A percentile compares a stretch with the other conserved stretches of the same genome.
Conservation (phyloP, 2,329 filamentous ascomycete genomes). For the Arthrobotrys iridis region DNA sequence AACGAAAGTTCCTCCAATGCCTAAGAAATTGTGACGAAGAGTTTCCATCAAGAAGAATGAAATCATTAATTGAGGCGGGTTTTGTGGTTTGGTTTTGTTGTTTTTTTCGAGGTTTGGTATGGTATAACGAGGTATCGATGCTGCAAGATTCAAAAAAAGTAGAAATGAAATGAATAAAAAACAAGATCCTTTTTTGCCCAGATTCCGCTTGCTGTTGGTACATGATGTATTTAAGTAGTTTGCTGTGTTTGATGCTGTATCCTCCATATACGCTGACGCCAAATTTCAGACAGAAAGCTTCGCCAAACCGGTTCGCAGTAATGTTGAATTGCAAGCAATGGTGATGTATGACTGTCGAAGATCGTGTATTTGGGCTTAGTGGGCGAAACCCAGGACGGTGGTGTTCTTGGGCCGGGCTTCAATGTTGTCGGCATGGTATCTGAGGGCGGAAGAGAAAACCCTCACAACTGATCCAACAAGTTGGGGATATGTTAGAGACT, state of each 20-base stretch:
- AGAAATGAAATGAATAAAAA: too few species aligned
- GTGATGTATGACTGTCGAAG: not conserved
- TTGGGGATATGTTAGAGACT: not conserved
- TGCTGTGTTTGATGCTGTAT: conserved; percentile 20
- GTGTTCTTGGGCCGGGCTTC: conserved; percentile 57
- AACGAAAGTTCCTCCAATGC: conserved; percentile 40
- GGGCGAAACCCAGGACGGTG: conserved; percentile 22
- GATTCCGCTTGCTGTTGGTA: conserved; percentile 28
- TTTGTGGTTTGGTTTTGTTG: conserved; percentile 47
- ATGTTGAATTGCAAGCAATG: conserved; percentile 48
- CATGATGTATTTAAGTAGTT: conserved; percentile 27
- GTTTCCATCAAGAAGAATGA: conserved; percentile 22
- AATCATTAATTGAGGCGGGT: conserved; percentile 12
- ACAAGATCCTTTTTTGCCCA: conserved; percentile 26
- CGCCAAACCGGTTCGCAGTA: conserved; percentile 15
- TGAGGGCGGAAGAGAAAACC: conserved; percentile 56
- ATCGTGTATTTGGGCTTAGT: conserved; percentile 6
- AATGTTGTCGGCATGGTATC: conserved; percentile 59
- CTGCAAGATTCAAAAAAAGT: conserved; percentile 2
- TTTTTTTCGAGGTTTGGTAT: conserved; percentile 40
- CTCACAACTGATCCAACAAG: conserved; percentile 13
- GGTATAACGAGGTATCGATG: conserved; percentile 29
- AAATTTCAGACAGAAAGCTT: conserved; percentile 17
- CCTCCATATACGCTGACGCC: conserved; percentile 13
- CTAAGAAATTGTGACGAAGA: conserved; percentile 11